Percentiles rank a stretch among this genome's conserved stretches.
These are phyloP conservation scores for Cladophialophora bantiana DNA, from an alignment of 2,329 filamentous ascomycete genomes.

Conservation along the genomic window DNA sequence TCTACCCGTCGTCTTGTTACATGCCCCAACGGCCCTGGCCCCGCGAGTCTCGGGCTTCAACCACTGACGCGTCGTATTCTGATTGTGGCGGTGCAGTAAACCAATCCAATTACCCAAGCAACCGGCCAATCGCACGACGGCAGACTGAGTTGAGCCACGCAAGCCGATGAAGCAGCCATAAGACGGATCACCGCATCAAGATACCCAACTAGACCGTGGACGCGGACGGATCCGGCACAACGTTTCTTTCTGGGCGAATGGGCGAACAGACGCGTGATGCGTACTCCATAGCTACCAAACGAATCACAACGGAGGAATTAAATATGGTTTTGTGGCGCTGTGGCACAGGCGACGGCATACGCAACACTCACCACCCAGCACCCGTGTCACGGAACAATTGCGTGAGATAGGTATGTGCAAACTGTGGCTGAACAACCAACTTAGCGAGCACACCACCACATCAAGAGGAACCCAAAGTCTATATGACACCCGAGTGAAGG, in stretches of 20 bases:
- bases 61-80: too few species aligned
- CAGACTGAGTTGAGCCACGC: background rate
- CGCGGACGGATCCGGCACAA: background rate
- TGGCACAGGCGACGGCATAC: background rate
- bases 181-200: background rate
- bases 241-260: background rate
- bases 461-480: too few species aligned
- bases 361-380: background rate
- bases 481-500: too few species aligned
- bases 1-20: background rate
- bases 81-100: background rate
- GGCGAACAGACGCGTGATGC: too few species aligned
- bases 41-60: background rate
- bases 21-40: background rate
- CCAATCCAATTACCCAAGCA: background rate
- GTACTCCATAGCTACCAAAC: background rate
- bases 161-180: background rate
- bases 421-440: background rate
- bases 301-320: background rate
- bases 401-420: background rate
- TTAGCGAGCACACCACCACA: too few species aligned
- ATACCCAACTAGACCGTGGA: background rate
- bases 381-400: background rate
- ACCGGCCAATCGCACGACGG: background rate
- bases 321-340: constrained; percentile 3